A percentile compares a stretch with the other conserved stretches of the same genome.
phyloP scores from a whole-genome alignment of 2,329 filamentous ascomycete species.

The Cladophialophora yegresii region DNA sequence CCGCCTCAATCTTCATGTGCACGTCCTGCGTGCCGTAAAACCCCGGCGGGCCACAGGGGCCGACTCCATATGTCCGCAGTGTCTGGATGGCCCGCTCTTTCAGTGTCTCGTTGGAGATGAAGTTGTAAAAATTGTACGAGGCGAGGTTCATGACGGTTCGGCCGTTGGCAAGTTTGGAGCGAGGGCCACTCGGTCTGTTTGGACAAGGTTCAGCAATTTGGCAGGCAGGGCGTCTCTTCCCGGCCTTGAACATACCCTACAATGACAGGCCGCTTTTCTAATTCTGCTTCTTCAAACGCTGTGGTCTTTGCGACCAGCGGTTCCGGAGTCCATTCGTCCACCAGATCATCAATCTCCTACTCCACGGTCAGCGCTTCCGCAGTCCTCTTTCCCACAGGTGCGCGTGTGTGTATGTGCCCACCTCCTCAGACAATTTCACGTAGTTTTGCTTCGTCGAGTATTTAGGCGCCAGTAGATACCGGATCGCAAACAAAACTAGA shows the following conservation, averaged over 20 bases:
- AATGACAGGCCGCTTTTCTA: constrained; percentile 83
- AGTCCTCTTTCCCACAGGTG: background rate
- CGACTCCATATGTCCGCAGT: constrained; percentile 91
- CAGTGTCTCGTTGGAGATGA: constrained; percentile 86
- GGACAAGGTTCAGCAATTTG: constrained; percentile 8
- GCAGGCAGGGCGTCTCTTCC: background rate
- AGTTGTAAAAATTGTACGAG: constrained; percentile 97
- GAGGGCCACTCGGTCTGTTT: constrained; percentile 78
- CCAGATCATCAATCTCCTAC: constrained; percentile 89
- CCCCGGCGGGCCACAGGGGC: constrained; percentile 91
- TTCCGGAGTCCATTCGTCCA: constrained; percentile 95
- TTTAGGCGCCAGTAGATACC: constrained; percentile 86
- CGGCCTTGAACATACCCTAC: constrained; percentile 65
- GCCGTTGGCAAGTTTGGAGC: constrained; percentile 83
- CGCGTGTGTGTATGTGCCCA: constrained; percentile 39
- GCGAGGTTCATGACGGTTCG: constrained; percentile 91
- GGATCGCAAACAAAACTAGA: constrained; percentile 90
- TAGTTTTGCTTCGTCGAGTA: constrained; percentile 93
- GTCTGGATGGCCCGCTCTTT: constrained; percentile 95
- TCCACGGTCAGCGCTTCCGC: constrained; percentile 13
- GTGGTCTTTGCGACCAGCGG: constrained; percentile 77
- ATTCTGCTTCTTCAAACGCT: constrained; percentile 73
- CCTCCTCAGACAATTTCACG: constrained; percentile 83
- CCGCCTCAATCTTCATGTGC: constrained; percentile 93
- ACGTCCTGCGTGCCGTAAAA: constrained; percentile 99